A percentile compares a stretch with the other conserved stretches of the same genome.
Conservation (phyloP, 257 asterid genomes). For the Schizonepeta tenuifolia region DNA sequence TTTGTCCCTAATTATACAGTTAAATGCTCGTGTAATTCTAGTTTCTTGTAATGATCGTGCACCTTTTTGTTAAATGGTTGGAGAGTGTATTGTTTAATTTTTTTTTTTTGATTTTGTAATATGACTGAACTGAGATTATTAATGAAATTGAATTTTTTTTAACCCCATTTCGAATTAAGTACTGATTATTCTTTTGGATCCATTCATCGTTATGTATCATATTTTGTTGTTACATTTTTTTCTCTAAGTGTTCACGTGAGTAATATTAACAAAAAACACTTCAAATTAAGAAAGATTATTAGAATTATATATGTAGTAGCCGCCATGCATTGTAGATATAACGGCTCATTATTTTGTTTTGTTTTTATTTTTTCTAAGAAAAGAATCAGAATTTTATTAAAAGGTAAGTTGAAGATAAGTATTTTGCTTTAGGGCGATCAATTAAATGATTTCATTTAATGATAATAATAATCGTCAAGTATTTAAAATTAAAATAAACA, state of each 20-base stretch:
- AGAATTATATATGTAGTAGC: not conserved
- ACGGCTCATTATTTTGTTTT: not conserved
- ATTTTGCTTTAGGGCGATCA: not conserved
- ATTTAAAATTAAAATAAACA: conserved; percentile 30
- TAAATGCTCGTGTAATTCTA: not conserved
- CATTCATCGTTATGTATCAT: not conserved
- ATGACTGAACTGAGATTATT: too few relatives aligned
- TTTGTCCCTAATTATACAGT: too few relatives aligned
- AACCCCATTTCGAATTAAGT: too few relatives aligned
- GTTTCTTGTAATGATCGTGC: not conserved
- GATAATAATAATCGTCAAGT: conserved; percentile 21
- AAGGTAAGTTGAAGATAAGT: not conserved
- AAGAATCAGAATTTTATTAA: conserved; percentile 29
- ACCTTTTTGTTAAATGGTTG: not conserved
- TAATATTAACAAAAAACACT: not conserved
- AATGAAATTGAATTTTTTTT: too few relatives aligned
- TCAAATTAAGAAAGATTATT: not conserved
- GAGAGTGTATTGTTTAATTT: not conserved
- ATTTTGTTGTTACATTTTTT: not conserved
- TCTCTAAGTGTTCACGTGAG: not conserved
- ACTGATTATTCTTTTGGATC: not conserved
- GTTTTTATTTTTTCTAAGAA: not conserved
- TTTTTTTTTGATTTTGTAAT: not conserved
- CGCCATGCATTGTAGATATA: conserved; percentile 42
- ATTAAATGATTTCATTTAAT: not conserved